Percentiles rank a stretch among this genome's conserved stretches.
Evolutionary conservation across 768 basidiomycete genomes (phyloP).

Genomic region (Lactarius evosmus): DNA sequence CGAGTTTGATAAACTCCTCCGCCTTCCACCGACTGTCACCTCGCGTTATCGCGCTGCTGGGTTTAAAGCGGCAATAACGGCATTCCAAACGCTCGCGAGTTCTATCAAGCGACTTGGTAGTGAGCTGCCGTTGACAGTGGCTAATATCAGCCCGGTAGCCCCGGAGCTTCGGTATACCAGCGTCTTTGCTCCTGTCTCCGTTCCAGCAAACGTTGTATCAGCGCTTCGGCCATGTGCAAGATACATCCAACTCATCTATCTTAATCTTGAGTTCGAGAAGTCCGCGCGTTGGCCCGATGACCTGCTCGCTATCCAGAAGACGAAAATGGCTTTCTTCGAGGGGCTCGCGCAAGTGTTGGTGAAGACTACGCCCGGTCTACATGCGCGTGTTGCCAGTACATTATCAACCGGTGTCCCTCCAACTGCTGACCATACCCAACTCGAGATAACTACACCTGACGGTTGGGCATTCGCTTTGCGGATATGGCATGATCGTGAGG

Average conservation of each 20-base stretch:
- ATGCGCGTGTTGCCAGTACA: constrained; percentile 57
- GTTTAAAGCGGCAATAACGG: constrained; percentile 69
- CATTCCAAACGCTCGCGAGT: constrained; percentile 78
- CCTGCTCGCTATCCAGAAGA: constrained; percentile 84
- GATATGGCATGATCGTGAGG: constrained; percentile 88
- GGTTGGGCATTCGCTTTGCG: constrained; percentile 86
- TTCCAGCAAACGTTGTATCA: constrained; percentile 51
- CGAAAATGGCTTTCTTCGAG: constrained; percentile 91
- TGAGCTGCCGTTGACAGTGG: constrained; percentile 70
- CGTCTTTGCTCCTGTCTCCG: constrained; percentile 74
- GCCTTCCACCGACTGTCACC: constrained; percentile 55
- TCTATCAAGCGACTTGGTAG: constrained; percentile 69
- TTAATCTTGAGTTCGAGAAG: constrained; percentile 87
- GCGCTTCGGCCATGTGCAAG: constrained; percentile 57
- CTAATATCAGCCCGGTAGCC: constrained; percentile 71
- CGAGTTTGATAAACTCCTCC: constrained; percentile 54
- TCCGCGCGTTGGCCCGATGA: constrained; percentile 96
- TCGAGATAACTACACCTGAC: constrained; percentile 75
- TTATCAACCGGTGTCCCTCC: constrained; percentile 46
- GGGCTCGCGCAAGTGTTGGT: constrained; percentile 67
- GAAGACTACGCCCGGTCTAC: constrained; percentile 47
- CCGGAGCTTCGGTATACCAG: constrained; percentile 79
- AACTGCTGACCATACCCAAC: constrained; percentile 61
- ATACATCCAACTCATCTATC: constrained; percentile 65
- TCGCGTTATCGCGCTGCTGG: constrained; percentile 44